Base-by-base conservation (phyloP, 2,329 filamentous ascomycete genomes). In the Venturiaceae sp. region DNA sequence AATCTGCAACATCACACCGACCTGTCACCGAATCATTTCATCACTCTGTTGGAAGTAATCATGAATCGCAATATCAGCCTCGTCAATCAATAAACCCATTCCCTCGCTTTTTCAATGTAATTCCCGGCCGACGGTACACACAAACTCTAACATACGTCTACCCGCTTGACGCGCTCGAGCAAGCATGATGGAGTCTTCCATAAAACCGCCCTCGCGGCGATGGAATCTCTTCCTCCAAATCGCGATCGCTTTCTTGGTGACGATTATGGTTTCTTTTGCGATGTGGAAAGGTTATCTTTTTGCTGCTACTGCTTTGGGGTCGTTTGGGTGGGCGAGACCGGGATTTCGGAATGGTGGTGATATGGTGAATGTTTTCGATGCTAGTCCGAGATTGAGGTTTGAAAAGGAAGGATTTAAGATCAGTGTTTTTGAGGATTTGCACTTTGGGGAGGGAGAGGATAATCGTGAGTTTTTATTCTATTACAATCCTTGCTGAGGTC, bases 381-480 rank as follows among this genome's bases (percentile, higher is more conserved):
- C 6, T 7, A 41, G 11, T 16, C 34, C 58, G n/a, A 16, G 26
- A 32, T 39, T 72, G 5, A 60, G 62, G 11, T 69, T 72, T 61
- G 65, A 62, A 1, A 30, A 60, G 0, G 64, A 75, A 56, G 68
- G 71, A 21, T 79, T 81, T 54, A 74, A 78, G 21, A 74, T 81
- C 33, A 69, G 82, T 1, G 77, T 90, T 13, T 87, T 90, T 61
- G 80, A 82, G 30, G 87, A 90, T 63, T 70, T 90, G 7, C 86
- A 90, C 66, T 87, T 86, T 66, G 87, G 85, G 9, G 86, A 90
- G 69, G 80, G 82, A 82, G 70, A 63, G 66, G 64, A 62, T 53
- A 64, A 66, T 58, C 33, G 61, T 59, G 58, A 23, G 13, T 60
- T 46, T 9, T 21, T n/a, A 34, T 30, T 23, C 3, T n/a, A 5